phyloP scores from a whole-genome alignment of 202 grass and related monocot genomes.

The Setaria viridis region DNA sequence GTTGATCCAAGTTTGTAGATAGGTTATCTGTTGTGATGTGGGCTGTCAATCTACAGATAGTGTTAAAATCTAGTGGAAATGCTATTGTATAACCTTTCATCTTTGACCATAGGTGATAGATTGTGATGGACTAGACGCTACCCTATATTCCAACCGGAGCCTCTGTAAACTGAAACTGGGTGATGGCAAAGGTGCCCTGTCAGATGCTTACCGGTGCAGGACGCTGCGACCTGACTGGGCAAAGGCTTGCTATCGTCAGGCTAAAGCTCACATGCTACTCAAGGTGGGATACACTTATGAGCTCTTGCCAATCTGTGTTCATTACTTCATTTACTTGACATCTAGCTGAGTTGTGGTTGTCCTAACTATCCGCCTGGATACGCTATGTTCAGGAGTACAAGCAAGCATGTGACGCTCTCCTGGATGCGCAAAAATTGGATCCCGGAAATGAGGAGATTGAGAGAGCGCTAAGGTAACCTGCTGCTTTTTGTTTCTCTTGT shows the following conservation, averaged over 20 bases:
- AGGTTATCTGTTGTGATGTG: neutral
- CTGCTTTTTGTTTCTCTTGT: neutral
- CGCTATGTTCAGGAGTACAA: constrained; percentile 38
- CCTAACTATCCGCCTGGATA: neutral
- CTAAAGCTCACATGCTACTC: constrained; percentile 46
- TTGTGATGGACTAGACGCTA: neutral
- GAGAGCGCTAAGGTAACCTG: constrained; percentile 40
- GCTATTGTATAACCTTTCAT: neutral
- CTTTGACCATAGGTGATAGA: constrained; percentile 34
- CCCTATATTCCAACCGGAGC: constrained; percentile 52
- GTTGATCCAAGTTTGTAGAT: constrained; percentile 8
- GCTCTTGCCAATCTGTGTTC: neutral
- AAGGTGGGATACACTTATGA: constrained; percentile 24
- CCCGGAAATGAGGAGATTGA: constrained; percentile 35
- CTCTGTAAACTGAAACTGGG: constrained; percentile 43
- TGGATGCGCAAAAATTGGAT: constrained; percentile 37
- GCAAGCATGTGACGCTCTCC: constrained; percentile 47
- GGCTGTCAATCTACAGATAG: neutral
- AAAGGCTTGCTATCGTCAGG: constrained; percentile 56
- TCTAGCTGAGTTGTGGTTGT: neutral
- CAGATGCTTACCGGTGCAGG: constrained; percentile 47
- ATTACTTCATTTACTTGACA: constrained; percentile 11
- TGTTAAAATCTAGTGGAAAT: neutral
- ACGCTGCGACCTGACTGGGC: constrained; percentile 47
- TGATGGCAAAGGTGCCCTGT: constrained; percentile 51